Evolutionary conservation across 208 protist genomes (phyloP).

Genomic region (Wallacemonas sp.): DNA sequence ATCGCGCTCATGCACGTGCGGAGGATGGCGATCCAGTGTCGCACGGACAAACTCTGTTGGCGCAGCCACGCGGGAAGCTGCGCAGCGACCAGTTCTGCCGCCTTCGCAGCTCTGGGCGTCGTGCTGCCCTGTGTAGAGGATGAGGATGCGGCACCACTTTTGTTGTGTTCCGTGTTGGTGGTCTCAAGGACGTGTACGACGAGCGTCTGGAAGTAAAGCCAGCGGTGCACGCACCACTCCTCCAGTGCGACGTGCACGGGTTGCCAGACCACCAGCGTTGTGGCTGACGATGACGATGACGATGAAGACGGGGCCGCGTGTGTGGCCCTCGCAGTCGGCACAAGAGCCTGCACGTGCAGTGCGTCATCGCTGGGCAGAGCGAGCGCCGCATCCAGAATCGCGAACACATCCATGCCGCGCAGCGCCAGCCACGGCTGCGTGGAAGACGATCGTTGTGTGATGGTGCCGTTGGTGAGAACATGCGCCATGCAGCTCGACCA

Average conservation of each 20-base stretch:
- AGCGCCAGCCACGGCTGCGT: conserved; percentile 16
- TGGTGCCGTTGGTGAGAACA: neutral
- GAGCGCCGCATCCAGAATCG: conserved; percentile 22
- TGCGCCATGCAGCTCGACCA: neutral
- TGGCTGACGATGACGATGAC: neutral
- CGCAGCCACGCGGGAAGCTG: conserved; percentile 9
- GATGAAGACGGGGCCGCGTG: neutral
- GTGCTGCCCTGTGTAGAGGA: neutral
- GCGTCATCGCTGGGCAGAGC: conserved; percentile 27
- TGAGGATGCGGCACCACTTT: too few species aligned
- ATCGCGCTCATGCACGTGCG: conserved; percentile 13
- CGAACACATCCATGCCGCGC: conserved; percentile 18
- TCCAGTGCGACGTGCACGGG: conserved; percentile 31
- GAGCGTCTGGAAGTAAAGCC: conserved; percentile 16
- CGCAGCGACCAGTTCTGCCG: neutral
- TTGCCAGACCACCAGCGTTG: neutral
- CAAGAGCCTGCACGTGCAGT: conserved; percentile 12
- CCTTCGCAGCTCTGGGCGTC: neutral
- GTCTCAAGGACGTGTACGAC: neutral
- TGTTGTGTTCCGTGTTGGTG: too few species aligned
- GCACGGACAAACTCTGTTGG: conserved; percentile 7
- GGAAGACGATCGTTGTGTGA: neutral
- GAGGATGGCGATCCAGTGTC: conserved; percentile 26
- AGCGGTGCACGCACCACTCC: conserved; percentile 57
- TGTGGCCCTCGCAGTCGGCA: neutral